Conservation (phyloP, 148 eudicot genomes). For the Chenopodium quinoa region DNA sequence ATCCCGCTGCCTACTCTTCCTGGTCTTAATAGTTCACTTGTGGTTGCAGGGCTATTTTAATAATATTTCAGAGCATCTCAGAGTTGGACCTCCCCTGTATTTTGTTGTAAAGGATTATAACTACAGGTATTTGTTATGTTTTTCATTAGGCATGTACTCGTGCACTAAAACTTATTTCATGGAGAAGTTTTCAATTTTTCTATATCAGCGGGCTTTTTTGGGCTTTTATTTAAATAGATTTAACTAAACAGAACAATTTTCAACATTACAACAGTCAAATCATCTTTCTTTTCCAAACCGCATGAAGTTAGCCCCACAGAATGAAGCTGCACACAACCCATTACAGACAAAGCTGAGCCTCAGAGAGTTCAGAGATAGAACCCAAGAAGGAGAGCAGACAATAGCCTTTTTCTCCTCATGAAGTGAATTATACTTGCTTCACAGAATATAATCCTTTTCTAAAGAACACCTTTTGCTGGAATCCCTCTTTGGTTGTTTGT, state of each 20-base stretch:
- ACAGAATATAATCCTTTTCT: not conserved
- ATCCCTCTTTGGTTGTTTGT: not conserved
- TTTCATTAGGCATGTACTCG: not conserved
- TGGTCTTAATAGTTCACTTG: not conserved
- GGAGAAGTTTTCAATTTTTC: not conserved
- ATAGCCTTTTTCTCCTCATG: not conserved
- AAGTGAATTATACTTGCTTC: not conserved
- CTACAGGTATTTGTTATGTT: slow-evolving; percentile 47
- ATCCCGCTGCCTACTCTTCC: not conserved
- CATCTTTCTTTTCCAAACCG: not conserved
- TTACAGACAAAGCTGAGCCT: not conserved
- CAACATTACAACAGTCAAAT: not conserved
- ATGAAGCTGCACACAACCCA: not conserved
- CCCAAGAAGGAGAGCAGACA: not conserved
- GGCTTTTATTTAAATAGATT: not conserved
- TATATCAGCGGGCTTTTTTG: not conserved
- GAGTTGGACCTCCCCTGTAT: slow-evolving; percentile 73
- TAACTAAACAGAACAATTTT: not conserved
- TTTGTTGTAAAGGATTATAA: slow-evolving; percentile 68
- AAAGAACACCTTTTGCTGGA: not conserved
- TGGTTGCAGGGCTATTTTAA: slow-evolving; percentile 59
- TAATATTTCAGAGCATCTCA: slow-evolving; percentile 52
- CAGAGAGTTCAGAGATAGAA: not conserved
- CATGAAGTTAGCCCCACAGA: not conserved
- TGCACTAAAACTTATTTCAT: not conserved